Evolutionary conservation across 2,329 filamentous ascomycete genomes (phyloP), one percentile per base, ranked within the genome.

Genomic region (Neopestalotiopsis sp.): DNA sequence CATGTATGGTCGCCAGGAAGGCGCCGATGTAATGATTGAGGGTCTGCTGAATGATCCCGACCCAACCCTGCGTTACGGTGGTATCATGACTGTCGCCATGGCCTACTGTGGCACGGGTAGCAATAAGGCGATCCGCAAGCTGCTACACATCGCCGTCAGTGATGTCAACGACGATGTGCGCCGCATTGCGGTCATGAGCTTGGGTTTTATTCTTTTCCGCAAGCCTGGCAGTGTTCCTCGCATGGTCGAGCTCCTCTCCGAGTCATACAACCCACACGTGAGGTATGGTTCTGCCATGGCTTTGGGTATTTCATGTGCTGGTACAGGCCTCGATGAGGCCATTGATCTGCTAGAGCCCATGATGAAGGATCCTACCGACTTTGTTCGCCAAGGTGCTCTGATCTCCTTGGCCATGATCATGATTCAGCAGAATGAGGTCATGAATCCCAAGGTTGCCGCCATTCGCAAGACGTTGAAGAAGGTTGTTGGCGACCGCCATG

Each of bases 361-460:
- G 96, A 95, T 98, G 86, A 99, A 98, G 86, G 96, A 99, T 75
- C 97, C 96, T 7, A 97, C 95, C 69, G 96, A 99, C 83, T 99
- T 99, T 79, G 96, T 99, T 66, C 92, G 97, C 74, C 96, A 99
- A 82, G 96, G 97, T 78, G 95, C 96, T 56, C 86, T 98, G 72
- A 98, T 99, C 75, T 90, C 96, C 2, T 87, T 98, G 69, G 90
- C 96, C 70, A 99, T 99, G 96, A 97, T 99, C 76, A 91, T 99
- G 88, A 93, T 98, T n/a, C 96, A 99, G 83, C 96, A 98, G 80
- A 99, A 98, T 76, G 96, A 99, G 82, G 92, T 92, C 34, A 97
- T 98, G 94, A 99, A 98, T 82, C 95, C 96, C 75, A 98, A 98
- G 86, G 95, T 98, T 62, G 90, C 91, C 28, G 89, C 91, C 1